A percentile compares a stretch with the other conserved stretches of the same genome.
These are phyloP conservation scores for Trichoderma afroharzianum DNA, from an alignment of 2,329 filamentous ascomycete species.

Conservation along the genomic window DNA sequence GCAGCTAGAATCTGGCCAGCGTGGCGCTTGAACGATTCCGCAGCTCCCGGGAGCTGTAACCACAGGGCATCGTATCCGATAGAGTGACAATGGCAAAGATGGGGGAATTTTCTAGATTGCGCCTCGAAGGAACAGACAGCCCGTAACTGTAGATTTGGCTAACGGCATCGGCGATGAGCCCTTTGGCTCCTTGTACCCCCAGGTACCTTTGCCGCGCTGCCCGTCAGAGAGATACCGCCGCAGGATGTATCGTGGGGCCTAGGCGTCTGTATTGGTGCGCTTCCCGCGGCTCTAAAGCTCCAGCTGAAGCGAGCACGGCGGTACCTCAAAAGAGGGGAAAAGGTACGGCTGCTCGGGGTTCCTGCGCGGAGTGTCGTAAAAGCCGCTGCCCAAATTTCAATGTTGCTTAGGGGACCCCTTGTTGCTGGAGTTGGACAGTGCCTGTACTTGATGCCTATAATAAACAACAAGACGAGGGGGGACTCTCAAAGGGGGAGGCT, in stretches of 20 bases:
- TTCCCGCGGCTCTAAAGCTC: background rate
- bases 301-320: background rate
- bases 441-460: background rate
- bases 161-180: background rate
- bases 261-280: background rate
- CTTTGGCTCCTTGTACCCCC: background rate
- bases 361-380: background rate
- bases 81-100: background rate
- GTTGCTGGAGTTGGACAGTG: background rate
- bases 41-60: background rate
- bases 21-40: background rate
- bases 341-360: background rate
- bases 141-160: background rate
- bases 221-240: background rate
- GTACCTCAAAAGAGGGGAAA: conserved; percentile 6
- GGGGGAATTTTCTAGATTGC: conserved; percentile 11
- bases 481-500: background rate
- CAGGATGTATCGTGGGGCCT: background rate
- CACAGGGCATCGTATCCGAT: background rate
- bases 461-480: background rate
- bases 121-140: conserved; percentile 7
- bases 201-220: background rate
- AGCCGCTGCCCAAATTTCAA: background rate
- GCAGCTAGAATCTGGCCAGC: background rate
- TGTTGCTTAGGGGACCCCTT: background rate